Evolutionary conservation across 2,329 filamentous ascomycete species (phyloP).

Genomic region (Exophiala sp.): DNA sequence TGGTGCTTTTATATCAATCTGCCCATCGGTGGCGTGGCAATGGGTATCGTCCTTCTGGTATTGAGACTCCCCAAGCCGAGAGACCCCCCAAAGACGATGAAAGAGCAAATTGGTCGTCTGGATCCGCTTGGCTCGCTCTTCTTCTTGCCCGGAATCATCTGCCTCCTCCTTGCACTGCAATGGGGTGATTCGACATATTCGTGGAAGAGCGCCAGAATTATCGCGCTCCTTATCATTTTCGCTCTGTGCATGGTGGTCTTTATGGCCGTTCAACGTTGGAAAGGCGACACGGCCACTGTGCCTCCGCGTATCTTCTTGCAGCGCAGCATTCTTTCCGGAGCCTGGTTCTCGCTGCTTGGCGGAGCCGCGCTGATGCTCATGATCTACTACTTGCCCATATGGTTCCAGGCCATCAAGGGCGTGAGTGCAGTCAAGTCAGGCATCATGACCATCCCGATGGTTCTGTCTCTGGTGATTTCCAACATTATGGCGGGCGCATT

Average conservation of each 20-base stretch:
- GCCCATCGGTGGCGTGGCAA: not conserved
- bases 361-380: not conserved
- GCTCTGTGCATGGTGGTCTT: conserved; percentile 13
- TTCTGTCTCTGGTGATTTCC: conserved; percentile 12
- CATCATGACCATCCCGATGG: conserved; percentile 14
- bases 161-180: conserved; percentile 56
- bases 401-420: conserved; percentile 29
- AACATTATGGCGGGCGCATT: conserved; percentile 14
- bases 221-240: conserved; percentile 19
- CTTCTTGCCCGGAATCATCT: conserved; percentile 56
- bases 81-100: too few relatives aligned
- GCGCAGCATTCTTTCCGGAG: conserved; percentile 15
- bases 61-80: conserved; percentile 24
- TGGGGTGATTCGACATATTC: conserved; percentile 41
- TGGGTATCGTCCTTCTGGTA: conserved; percentile 1
- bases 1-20: conserved; percentile 27
- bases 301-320: conserved; percentile 21
- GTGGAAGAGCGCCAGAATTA: conserved; percentile 16
- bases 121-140: conserved; percentile 52
- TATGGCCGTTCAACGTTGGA: conserved; percentile 12
- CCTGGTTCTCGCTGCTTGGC: not conserved
- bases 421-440: conserved; percentile 28
- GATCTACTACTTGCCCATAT: conserved; percentile 11
- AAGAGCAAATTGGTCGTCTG: too few relatives aligned
- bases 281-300: conserved; percentile 28